Evolutionary conservation across 306 rosid genomes (phyloP), one percentile per base, ranked within the genome.

Genomic region (Corylus heterophylla): DNA sequence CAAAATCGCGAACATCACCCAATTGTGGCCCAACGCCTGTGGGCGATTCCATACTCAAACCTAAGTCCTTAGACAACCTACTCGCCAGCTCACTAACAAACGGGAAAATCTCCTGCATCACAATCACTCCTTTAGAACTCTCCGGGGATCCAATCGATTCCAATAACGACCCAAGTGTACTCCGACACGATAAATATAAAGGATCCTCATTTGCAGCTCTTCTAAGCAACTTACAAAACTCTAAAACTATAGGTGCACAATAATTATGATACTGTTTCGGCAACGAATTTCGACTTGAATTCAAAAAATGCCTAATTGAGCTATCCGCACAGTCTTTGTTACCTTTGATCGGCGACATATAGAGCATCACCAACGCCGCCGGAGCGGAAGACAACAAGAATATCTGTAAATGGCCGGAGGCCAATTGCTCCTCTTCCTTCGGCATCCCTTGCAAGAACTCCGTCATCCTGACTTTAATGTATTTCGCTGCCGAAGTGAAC

Each of bases 321-420:
- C n/a, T n/a, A n/a, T n/a, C n/a, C n/a, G n/a, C n/a, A n/a, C n/a
- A n/a, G n/a, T n/a, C n/a, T n/a, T n/a, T n/a, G n/a, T n/a, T n/a
- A n/a, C 22, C 93, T 22, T 20, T 50, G 1, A 27, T 7, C 0
- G 85, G 59, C 2, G 98, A 94, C 29, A 75, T 49, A 45, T 92
- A 92, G 71, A 94, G 91, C 86, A 78, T 84, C 3, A 87, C 87
- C 73, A 94, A 70, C 29, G 87, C 74, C 8, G 54, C 55, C 5
- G 96, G 94, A 17, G 89, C 87, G n/a, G 81, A 78, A 0, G 90
- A 86, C 2, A 84, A 84, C 68, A 87, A 8, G 64, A 89, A 87
- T 37, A 92, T 88, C 89, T 86, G 86, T 42, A 94, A 88, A 78
- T 87, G 88, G 29, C 81, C 86, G 1, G 77, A 48, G 1, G 89